Base-by-base conservation (phyloP, 345 rosid species). In the Gossypium stocksii region DNA sequence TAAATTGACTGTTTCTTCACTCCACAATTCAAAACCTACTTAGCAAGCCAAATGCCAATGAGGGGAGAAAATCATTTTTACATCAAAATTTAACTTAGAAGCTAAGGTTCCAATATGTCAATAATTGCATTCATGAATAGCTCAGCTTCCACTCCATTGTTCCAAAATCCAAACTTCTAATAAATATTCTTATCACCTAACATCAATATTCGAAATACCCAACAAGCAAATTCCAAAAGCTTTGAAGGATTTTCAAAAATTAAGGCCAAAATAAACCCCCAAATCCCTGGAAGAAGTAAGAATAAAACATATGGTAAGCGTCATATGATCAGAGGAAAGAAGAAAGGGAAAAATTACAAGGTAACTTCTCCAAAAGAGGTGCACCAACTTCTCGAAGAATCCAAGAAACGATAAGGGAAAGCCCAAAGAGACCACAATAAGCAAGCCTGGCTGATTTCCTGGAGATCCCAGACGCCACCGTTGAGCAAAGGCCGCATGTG, bases 371-470 rank as follows among this genome's bases (percentile, higher is more conserved):
- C 75, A 95, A 79, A 17, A 95, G 87, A 61, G 99, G 98, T 66
- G 92, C 90, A 16, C 76, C 93, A 25, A 91, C 83, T 81, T 90
- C 97, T 60, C 99, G 80, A 46, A 95, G 91, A 64, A 95, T 77
- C 99, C 99, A 95, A 46, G 99, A 89, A 74, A 93, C 86, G 77
- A 93, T 76, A 6, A 95, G 82, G 22, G 99, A 93, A 23, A 86
- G 85, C 22, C 97, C 99, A 66, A 95, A 93, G 82, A 95, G 97
- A 68, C 94, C 99, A 73, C 97, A 93, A 77, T 93, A 95, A 72
- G 91, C 96, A 60, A 95, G 86, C 77, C 99, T 87, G 29, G 98
- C 98, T 2, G 98, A 95, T 80, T 82, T 88, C 78, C 84, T 90
- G 19, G 98, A 49, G 63, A 95, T 82, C 70, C 95, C 97, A 5